phyloP scores from a whole-genome alignment of 768 basidiomycete species.

The Rhizopogon sp. region DNA sequence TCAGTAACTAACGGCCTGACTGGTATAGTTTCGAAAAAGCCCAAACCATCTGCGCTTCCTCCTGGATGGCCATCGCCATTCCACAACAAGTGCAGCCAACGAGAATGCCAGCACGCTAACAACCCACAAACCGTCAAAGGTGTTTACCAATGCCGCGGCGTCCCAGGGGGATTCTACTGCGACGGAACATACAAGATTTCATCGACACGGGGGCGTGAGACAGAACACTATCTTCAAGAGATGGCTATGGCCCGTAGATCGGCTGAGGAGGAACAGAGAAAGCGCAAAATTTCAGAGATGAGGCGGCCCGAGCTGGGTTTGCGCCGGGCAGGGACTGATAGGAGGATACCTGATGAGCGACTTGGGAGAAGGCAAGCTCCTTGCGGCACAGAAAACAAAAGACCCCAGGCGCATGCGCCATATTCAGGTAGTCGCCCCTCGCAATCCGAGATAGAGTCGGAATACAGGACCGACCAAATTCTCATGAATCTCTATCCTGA shows the following conservation, averaged over 20 bases:
- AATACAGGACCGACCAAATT: constrained; percentile 29
- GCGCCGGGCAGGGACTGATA: constrained; percentile 11
- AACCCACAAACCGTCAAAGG: constrained; percentile 25
- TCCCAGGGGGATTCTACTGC: constrained; percentile 30
- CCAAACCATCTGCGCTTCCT: constrained; percentile 23
- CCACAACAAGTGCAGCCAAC: constrained; percentile 32
- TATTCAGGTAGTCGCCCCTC: constrained; percentile 11
- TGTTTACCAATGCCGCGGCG: constrained; percentile 26
- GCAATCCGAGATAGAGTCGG: constrained; percentile 25
- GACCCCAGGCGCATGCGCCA: constrained; percentile 10
- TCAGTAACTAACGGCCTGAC: neutral
- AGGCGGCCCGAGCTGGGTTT: constrained; percentile 16
- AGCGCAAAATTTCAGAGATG: constrained; percentile 21
- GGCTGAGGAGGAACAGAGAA: constrained; percentile 26
- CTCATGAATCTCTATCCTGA: constrained; percentile 30
- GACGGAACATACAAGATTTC: constrained; percentile 30
- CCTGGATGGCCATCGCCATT: constrained; percentile 31
- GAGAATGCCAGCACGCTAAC: constrained; percentile 27
- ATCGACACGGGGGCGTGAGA: constrained; percentile 28
- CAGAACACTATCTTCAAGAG: constrained; percentile 26
- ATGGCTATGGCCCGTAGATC: constrained; percentile 15
- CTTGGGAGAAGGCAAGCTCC: constrained; percentile 3
- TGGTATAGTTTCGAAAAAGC: constrained; percentile 23
- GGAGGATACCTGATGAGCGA: constrained; percentile 7
- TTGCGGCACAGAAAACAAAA: constrained; percentile 15